phyloP scores from a whole-genome alignment of 129 eudicot genomes.

The Solidago caesia region DNA sequence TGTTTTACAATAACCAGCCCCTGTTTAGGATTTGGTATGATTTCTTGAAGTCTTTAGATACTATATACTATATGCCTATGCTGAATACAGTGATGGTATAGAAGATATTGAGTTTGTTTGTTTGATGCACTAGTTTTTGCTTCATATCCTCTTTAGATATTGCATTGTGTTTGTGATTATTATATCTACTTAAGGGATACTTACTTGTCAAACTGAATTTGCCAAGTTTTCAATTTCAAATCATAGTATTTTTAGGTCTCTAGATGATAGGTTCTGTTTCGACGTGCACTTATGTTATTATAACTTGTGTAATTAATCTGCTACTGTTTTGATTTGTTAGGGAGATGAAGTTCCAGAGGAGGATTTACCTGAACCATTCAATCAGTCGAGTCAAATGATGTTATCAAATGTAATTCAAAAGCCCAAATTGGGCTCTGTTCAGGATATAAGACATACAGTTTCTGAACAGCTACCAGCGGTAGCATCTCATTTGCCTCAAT shows the following conservation, averaged over 20 bases:
- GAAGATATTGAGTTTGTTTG: neutral
- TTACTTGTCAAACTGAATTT: neutral
- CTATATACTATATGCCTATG: neutral
- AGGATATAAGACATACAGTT: neutral
- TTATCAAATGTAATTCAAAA: neutral
- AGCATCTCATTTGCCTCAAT: conserved; percentile 56
- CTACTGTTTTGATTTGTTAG: conserved; percentile 27
- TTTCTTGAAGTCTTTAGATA: neutral
- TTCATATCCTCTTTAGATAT: neutral
- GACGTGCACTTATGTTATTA: neutral
- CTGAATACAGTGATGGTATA: neutral
- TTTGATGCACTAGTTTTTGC: neutral
- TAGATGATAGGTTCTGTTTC: neutral
- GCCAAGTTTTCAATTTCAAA: neutral
- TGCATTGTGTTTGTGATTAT: neutral
- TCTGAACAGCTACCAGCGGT: conserved; percentile 22
- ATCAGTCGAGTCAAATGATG: conserved; percentile 19
- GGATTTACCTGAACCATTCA: conserved; percentile 57
- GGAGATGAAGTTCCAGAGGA: conserved; percentile 67
- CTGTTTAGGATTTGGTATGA: neutral
- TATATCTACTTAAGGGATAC: neutral
- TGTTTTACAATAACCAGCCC: neutral
- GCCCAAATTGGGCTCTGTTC: neutral
- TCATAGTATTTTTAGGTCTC: neutral
- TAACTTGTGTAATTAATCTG: neutral